These are phyloP conservation scores for Ustilago crameri DNA, from an alignment of 1,284 basidiomycete species.

Conservation along the genomic window DNA sequence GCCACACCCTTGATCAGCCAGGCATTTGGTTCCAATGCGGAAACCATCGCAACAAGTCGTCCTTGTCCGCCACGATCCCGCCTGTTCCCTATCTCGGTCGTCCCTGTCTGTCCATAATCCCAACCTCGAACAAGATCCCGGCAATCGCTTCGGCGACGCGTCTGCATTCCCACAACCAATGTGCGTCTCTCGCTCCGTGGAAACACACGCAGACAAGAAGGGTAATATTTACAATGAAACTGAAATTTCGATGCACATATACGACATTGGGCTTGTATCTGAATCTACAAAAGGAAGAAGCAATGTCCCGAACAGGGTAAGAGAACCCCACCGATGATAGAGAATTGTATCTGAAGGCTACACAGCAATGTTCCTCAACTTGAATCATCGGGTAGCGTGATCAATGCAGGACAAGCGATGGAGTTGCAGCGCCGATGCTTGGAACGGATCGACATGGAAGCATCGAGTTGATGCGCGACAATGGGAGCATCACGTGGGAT, in stretches of 20 bases:
- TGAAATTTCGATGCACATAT: constrained; percentile 10
- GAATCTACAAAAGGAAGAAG: not conserved
- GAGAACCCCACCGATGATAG: too few relatives aligned
- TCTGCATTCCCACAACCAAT: too few relatives aligned
- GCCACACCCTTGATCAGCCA: too few relatives aligned
- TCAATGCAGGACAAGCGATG: constrained; percentile 19
- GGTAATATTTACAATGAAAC: constrained; percentile 30
- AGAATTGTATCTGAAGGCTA: not conserved
- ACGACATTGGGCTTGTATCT: not conserved
- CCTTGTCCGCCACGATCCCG: too few relatives aligned
- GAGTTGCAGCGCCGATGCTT: constrained; percentile 11
- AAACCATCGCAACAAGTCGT: too few relatives aligned
- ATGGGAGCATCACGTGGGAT: constrained; percentile 7
- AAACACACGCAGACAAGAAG: not conserved
- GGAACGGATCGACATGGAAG: constrained; percentile 21
- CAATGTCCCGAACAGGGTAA: not conserved
- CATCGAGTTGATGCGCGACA: constrained; percentile 16
- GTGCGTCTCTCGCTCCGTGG: not conserved
- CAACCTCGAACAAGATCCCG: too few relatives aligned
- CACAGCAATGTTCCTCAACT: not conserved
- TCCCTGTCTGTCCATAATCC: too few relatives aligned
- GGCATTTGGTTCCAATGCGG: too few relatives aligned
- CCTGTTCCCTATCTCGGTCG: too few relatives aligned
- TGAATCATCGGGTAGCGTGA: not conserved
- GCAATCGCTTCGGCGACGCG: too few relatives aligned